These are phyloP conservation scores for Sonneratia caseolaris DNA, from an alignment of 345 rosid species.

Conservation along the genomic window DNA sequence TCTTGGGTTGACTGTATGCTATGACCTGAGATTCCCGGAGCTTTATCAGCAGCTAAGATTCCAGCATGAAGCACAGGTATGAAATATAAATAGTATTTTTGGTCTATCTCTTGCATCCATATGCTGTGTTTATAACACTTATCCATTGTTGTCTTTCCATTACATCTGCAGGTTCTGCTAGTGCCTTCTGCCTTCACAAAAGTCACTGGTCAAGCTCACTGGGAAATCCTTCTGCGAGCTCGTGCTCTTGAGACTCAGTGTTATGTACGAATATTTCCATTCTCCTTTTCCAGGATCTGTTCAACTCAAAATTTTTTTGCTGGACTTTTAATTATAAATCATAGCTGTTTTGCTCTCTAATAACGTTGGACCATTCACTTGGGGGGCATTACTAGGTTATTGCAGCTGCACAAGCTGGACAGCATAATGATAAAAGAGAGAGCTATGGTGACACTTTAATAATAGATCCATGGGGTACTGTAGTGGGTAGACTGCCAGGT, in stretches of 20 bases:
- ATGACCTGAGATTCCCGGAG: conserved; percentile 87
- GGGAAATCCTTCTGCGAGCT: conserved; percentile 92
- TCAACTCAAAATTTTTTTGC: not conserved
- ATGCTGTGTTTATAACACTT: not conserved
- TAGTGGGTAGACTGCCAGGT: conserved; percentile 76
- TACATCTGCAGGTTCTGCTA: conserved; percentile 46
- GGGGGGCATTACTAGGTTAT: conserved; percentile 40
- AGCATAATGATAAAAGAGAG: conserved; percentile 74
- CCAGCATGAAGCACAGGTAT: conserved; percentile 70
- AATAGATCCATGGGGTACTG: conserved; percentile 90
- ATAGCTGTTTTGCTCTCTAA: not conserved
- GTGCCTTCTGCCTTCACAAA: conserved; percentile 87
- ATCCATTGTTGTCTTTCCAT: not conserved
- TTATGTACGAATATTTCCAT: conserved; percentile 43
- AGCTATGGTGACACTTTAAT: conserved; percentile 75
- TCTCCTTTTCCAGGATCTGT: not conserved
- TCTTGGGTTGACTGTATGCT: conserved; percentile 81
- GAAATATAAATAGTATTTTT: not conserved
- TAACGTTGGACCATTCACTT: not conserved
- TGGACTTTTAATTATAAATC: not conserved
- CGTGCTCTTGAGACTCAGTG: conserved; percentile 94
- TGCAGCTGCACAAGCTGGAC: conserved; percentile 89
- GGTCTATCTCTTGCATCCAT: not conserved
- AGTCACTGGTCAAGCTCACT: conserved; percentile 85
- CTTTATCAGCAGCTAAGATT: conserved; percentile 83